These are phyloP conservation scores for Priceomyces medius DNA, from an alignment of 805 yeast species.

Conservation along the genomic window DNA sequence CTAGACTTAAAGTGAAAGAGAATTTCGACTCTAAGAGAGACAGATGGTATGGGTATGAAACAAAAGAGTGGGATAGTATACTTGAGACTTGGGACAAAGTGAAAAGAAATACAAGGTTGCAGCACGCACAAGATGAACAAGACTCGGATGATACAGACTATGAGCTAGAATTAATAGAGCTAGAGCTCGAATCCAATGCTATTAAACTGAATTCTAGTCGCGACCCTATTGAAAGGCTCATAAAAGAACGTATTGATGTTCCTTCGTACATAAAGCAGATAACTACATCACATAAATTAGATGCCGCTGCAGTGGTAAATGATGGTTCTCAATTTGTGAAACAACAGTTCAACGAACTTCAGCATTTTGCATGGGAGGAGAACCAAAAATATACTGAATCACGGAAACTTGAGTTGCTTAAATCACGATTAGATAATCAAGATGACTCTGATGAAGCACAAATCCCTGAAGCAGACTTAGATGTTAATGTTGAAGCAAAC, in stretches of 20 bases:
- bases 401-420: slow-evolving; percentile 10
- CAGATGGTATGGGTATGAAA: slow-evolving; percentile 78
- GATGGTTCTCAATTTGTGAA: slow-evolving; percentile 51
- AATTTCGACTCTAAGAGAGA: slow-evolving; percentile 72
- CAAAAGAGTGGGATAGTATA: slow-evolving; percentile 57
- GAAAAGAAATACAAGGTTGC: slow-evolving; percentile 16
- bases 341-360: slow-evolving; percentile 21
- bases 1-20: slow-evolving; percentile 26
- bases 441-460: slow-evolving; percentile 10
- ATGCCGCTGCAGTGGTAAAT: slow-evolving; percentile 30
- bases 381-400: slow-evolving; percentile 14
- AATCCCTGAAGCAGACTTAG: slow-evolving; percentile 13
- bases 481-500: slow-evolving; percentile 34
- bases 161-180: slow-evolving; percentile 39
- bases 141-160: slow-evolving; percentile 40
- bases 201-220: slow-evolving; percentile 24
- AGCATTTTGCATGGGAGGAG: slow-evolving; percentile 37
- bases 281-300: slow-evolving; percentile 23
- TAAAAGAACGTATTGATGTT: slow-evolving; percentile 70
- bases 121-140: slow-evolving; percentile 11
- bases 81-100: slow-evolving; percentile 46
- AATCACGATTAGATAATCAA: slow-evolving; percentile 6
- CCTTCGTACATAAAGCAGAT: slow-evolving; percentile 63
- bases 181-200: slow-evolving; percentile 28
- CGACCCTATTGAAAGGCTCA: slow-evolving; percentile 40